These are phyloP conservation scores for Talaromyces proteolyticus DNA, from an alignment of 495 filamentous ascomycete genomes.

Conservation along the genomic window DNA sequence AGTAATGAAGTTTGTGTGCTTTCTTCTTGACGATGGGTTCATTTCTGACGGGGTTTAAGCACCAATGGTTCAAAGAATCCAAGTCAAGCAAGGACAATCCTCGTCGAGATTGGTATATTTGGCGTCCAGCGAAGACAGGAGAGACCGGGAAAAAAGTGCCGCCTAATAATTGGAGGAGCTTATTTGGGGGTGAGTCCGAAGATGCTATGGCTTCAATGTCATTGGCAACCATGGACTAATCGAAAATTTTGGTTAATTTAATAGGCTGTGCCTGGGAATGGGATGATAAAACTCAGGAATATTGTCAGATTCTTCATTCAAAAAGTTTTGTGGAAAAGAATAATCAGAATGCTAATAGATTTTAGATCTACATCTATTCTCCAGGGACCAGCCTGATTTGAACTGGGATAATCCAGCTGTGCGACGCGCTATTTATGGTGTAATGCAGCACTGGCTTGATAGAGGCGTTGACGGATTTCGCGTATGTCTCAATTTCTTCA, in stretches of 20 bases:
- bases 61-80: conserved; percentile 60
- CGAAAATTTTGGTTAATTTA: background rate
- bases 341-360: too few species aligned
- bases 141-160: conserved; percentile 44
- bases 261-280: conserved; percentile 53
- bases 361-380: conserved; percentile 60
- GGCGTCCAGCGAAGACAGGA: conserved; percentile 40
- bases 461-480: conserved; percentile 59
- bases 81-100: conserved; percentile 40
- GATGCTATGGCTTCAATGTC: background rate
- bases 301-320: too few species aligned
- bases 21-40: too few species aligned
- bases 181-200: background rate
- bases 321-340: too few species aligned
- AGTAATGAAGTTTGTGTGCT: too few species aligned
- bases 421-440: conserved; percentile 53
- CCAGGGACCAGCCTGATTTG: conserved; percentile 57
- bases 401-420: conserved; percentile 62
- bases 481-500: too few species aligned
- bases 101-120: conserved; percentile 62
- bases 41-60: too few species aligned
- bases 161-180: conserved; percentile 50
- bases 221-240: too few species aligned
- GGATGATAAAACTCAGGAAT: conserved; percentile 53
- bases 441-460: conserved; percentile 64